Evolutionary conservation across 179 eudicot genomes (phyloP), one percentile per base, ranked within the genome.

Genomic region (Pouteria campechiana): DNA sequence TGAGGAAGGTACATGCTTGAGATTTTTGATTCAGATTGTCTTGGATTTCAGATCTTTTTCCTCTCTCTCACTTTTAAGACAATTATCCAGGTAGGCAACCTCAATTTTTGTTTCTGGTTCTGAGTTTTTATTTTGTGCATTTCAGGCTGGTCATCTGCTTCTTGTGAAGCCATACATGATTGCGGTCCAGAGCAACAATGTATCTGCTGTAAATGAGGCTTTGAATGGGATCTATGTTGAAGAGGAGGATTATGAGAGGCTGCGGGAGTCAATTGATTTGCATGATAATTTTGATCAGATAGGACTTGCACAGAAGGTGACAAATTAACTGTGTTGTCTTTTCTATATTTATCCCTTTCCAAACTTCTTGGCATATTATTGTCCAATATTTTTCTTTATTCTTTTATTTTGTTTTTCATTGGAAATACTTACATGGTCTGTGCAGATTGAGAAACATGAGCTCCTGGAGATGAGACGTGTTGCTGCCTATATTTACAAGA

Each of bases 221-320:
- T 64, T 88, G 57, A 88, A 88, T 55, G 97, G 65, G 61, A 88
- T 88, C 16, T 88, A 88, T 65, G 84, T 75, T 10, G 97, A 88
- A 61, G 97, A 88, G 67, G 97, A 88, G 58, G 97, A 88, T 54
- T 88, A 84, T 49, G 97, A 88, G 22, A 84, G 97, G 61, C 56
- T 88, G 47, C 73, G 92, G 25, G 97, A 88, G 57, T 80, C 93
- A 4, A 84, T 77, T 48, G 94, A 88, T 51, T 58, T 88, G 66
- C 97, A 88, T 71, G 97, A 88, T 73, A 84, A 68, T 69, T 88
- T 88, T 52, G 97, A 88, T 57, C 97, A 77, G 74, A 88, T 88
- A 63, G 93, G 94, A 33, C 92, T 88, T 53, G 97, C 97, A 37
- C 97, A 80, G 62, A 84, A 75, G 92, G 97, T 88, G 46, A 59